Evolutionary conservation across 176 grass and related monocot genomes (phyloP).

Genomic region (Carex myosuroides): DNA sequence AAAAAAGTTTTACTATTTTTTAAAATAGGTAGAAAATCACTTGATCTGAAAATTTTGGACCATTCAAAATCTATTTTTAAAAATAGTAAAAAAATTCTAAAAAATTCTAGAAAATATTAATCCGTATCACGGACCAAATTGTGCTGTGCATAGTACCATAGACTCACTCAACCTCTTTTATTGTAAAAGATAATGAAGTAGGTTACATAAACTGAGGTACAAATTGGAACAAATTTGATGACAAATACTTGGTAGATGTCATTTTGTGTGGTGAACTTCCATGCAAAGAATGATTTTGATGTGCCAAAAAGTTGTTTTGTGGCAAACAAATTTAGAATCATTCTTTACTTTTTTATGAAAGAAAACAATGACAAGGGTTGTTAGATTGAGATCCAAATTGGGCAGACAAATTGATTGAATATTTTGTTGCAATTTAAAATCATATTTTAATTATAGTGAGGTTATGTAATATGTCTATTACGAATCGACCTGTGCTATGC

Average conservation of each 20-base stretch:
- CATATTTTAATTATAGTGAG: no score
- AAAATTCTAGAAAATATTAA: no score
- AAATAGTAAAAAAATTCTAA: no score
- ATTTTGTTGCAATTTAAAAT: not conserved
- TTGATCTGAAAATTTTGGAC: no score
- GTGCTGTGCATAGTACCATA: no score
- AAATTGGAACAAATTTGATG: not conserved
- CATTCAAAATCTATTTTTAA: no score
- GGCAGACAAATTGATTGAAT: not conserved
- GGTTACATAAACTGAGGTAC: not conserved
- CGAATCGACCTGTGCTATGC: no score
- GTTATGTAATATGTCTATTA: no score
- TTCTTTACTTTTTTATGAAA: not conserved
- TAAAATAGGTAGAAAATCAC: no score
- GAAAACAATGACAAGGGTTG: not conserved
- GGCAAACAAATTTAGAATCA: not conserved
- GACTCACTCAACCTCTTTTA: not conserved
- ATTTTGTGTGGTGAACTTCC: not conserved
- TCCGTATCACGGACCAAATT: no score
- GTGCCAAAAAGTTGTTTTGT: not conserved
- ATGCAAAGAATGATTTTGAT: not conserved
- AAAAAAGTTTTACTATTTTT: no score
- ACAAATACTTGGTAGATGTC: not conserved
- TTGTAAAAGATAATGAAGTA: not conserved
- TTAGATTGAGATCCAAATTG: not conserved